phyloP scores from a whole-genome alignment of 2,329 filamentous ascomycete species.

The Penicillium verrucosum region DNA sequence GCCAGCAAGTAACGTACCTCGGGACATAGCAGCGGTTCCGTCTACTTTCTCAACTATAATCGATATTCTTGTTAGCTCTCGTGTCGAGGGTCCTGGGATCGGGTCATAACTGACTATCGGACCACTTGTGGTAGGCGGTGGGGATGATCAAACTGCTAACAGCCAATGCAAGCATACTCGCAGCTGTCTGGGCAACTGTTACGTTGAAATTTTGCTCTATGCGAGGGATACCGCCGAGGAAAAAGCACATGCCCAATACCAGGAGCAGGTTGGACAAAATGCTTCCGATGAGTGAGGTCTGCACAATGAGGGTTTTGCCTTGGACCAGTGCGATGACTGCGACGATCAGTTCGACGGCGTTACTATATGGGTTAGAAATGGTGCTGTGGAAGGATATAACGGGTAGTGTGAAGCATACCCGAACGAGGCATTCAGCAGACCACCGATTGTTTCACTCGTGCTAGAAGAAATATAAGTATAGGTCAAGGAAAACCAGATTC shows the following conservation, averaged over 20 bases:
- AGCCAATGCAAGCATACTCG: constrained; percentile 73
- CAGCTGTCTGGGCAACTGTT: constrained; percentile 84
- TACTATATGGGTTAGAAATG: constrained; percentile 44
- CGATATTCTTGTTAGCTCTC: not conserved
- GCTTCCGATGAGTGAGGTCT: constrained; percentile 87
- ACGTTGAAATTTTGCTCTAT: constrained; percentile 86
- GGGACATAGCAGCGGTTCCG: constrained; percentile 29
- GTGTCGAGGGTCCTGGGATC: not conserved
- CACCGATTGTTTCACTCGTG: constrained; percentile 81
- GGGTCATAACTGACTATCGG: constrained; percentile 29
- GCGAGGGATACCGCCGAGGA: constrained; percentile 76
- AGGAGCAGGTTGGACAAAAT: constrained; percentile 88
- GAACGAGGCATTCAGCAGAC: constrained; percentile 85
- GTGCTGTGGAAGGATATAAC: not conserved
- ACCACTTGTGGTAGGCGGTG: constrained; percentile 71
- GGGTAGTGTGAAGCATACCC: constrained; percentile 44
- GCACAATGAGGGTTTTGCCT: constrained; percentile 75
- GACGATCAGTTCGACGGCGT: constrained; percentile 86
- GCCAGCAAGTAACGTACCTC: constrained; percentile 15
- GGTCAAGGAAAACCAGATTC: not conserved
- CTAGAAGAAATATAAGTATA: constrained; percentile 17
- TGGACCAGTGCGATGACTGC: constrained; percentile 77
- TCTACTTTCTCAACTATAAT: not conserved
- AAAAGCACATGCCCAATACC: constrained; percentile 89
- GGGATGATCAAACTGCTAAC: constrained; percentile 84